Percentiles rank a stretch among this genome's conserved stretches.
phyloP scores from a whole-genome alignment of 352 stramenopile species.

The Thraustotheca clavata region DNA sequence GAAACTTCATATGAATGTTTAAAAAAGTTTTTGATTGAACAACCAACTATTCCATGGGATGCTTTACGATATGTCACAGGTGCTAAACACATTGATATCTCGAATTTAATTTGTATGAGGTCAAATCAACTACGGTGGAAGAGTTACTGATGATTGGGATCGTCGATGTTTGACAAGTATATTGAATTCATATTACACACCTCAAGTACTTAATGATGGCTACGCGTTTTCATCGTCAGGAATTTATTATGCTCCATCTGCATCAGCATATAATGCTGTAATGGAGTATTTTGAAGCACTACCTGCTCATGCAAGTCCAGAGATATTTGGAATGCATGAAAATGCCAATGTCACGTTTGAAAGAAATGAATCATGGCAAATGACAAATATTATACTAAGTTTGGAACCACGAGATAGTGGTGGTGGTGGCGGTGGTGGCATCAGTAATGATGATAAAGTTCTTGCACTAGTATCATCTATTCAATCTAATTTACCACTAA shows the following conservation, averaged over 20 bases:
- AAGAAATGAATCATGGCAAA: conserved; percentile 80
- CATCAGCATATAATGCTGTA: conserved; percentile 27
- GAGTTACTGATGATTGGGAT: conserved; percentile 95
- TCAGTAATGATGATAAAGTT: conserved; percentile 81
- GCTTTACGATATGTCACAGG: conserved; percentile 88
- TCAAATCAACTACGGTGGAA: conserved; percentile 94
- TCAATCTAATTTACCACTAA: conserved; percentile 42
- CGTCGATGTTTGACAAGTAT: conserved; percentile 89
- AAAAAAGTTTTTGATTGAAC: conserved; percentile 87
- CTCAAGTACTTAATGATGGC: conserved; percentile 55
- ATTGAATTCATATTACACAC: conserved; percentile 87
- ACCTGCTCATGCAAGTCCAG: conserved; percentile 82
- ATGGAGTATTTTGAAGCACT: conserved; percentile 79
- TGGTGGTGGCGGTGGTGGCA: conserved; percentile 41
- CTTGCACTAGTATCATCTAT: conserved; percentile 66
- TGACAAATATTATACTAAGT: conserved; percentile 83
- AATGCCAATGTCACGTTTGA: conserved; percentile 94
- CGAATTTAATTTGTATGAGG: conserved; percentile 23
- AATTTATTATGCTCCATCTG: conserved; percentile 75
- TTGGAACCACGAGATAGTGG: conserved; percentile 80
- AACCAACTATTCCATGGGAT: conserved; percentile 88
- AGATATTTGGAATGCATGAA: conserved; percentile 95
- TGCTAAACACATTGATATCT: background rate
- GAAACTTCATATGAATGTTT: conserved; percentile 89
- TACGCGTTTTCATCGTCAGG: conserved; percentile 88